Conservation (phyloP, 257 asterid genomes). For the Solanum ahanhuiri region DNA sequence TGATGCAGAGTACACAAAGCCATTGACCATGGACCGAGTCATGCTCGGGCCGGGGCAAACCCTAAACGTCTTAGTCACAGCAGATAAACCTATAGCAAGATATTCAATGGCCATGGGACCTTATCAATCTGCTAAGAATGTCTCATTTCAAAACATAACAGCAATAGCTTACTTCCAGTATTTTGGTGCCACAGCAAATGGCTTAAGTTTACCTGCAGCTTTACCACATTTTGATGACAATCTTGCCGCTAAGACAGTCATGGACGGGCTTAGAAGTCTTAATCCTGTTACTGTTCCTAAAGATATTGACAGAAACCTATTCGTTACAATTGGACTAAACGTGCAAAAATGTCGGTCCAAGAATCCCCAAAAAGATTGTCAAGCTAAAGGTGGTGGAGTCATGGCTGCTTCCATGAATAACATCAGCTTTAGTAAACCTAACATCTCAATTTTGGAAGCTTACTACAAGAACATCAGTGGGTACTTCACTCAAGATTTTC, state of each 20-base stretch:
- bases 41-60: slow-evolving; percentile 69
- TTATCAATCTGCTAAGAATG: slow-evolving; percentile 50
- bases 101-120: slow-evolving; percentile 61
- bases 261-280: slow-evolving; percentile 49
- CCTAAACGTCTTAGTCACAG: slow-evolving; percentile 45
- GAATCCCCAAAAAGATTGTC: slow-evolving; percentile 32
- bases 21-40: slow-evolving; percentile 33
- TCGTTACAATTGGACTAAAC: slow-evolving; percentile 46
- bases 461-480: slow-evolving; percentile 31
- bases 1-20: slow-evolving; percentile 59
- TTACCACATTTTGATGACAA: slow-evolving; percentile 41
- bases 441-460: slow-evolving; percentile 40
- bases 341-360: slow-evolving; percentile 36
- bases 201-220: slow-evolving; percentile 30
- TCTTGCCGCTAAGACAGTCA: slow-evolving; percentile 46
- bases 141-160: slow-evolving; percentile 41
- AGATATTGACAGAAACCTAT: slow-evolving; percentile 38
- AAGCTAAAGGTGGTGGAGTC: slow-evolving; percentile 42
- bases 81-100: slow-evolving; percentile 37
- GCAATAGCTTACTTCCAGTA: slow-evolving; percentile 54
- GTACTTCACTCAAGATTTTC: slow-evolving; percentile 36
- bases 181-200: slow-evolving; percentile 33
- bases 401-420: slow-evolving; percentile 66
- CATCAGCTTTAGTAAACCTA: slow-evolving; percentile 46
- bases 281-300: slow-evolving; percentile 27